These are phyloP conservation scores for Hypoxylon perforatum DNA, from an alignment of 495 filamentous ascomycete species.

Conservation along the genomic window DNA sequence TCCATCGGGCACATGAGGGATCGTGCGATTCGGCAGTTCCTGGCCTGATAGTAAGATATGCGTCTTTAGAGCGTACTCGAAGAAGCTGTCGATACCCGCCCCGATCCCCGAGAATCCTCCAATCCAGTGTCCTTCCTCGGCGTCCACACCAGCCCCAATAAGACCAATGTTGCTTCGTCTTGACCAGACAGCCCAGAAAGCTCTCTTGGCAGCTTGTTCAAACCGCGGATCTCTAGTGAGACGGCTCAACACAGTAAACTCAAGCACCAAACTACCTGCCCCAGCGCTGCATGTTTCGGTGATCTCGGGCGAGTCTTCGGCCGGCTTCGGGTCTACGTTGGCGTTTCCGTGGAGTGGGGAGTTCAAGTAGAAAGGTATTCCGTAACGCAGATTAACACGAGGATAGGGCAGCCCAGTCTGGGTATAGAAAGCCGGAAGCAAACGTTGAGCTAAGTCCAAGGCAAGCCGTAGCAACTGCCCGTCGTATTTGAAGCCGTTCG, in stretches of 20 bases:
- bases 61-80: conserved; percentile 96
- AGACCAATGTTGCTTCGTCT: conserved; percentile 85
- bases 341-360: conserved; percentile 70
- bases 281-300: conserved; percentile 98
- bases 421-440: conserved; percentile 90
- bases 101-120: conserved; percentile 89
- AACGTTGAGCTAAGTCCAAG: conserved; percentile 80
- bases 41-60: conserved; percentile 85
- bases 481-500: conserved; percentile 83
- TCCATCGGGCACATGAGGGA: conserved; percentile 40
- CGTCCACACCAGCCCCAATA: conserved; percentile 92
- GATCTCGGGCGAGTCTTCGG: conserved; percentile 69
- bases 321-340: conserved; percentile 38
- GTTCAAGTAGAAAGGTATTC: conserved; percentile 89
- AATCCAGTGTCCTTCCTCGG: conserved; percentile 90
- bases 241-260: conserved; percentile 90
- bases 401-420: conserved; percentile 94
- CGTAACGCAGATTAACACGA: conserved; percentile 90
- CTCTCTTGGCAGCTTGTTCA: conserved; percentile 87
- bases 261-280: conserved; percentile 90
- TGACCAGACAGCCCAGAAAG: conserved; percentile 95
- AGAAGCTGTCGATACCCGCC: conserved; percentile 96
- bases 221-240: conserved; percentile 88
- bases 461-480: conserved; percentile 89
- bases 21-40: conserved; percentile 62